A percentile compares a stretch with the other conserved stretches of the same genome.
phyloP scores from a whole-genome alignment of 345 rosid species.

The Raphanus sativus region DNA sequence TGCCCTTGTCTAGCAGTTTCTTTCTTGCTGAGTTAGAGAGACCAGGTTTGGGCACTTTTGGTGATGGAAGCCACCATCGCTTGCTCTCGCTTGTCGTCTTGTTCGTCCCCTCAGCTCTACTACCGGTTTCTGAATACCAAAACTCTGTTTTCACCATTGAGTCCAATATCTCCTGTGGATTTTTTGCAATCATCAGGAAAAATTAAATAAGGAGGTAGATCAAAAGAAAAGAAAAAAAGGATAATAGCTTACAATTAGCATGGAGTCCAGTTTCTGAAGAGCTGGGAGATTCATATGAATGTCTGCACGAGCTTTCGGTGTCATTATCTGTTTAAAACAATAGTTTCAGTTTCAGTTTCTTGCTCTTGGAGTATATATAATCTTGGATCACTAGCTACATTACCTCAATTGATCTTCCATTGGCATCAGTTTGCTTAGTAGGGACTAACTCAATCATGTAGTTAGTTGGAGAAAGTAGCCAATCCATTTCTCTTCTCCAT shows the following conservation, averaged over 20 bases:
- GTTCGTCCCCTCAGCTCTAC: conserved; percentile 76
- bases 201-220: background rate
- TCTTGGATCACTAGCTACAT: background rate
- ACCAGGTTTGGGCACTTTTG: conserved; percentile 79
- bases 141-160: conserved; percentile 85
- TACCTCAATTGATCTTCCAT: conserved; percentile 87
- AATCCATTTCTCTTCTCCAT: conserved; percentile 92
- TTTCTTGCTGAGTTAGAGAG: conserved; percentile 69
- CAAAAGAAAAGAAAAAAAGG: background rate
- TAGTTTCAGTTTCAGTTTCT: conserved; percentile 26
- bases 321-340: conserved; percentile 74
- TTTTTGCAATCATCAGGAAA: background rate
- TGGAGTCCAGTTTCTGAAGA: conserved; percentile 83
- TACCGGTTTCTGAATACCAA: conserved; percentile 86
- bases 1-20: conserved; percentile 57
- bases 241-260: conserved; percentile 69
- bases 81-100: conserved; percentile 68
- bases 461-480: conserved; percentile 91
- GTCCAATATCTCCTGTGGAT: conserved; percentile 72
- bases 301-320: conserved; percentile 90
- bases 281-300: conserved; percentile 95
- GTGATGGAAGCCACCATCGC: conserved; percentile 97
- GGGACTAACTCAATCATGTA: conserved; percentile 97
- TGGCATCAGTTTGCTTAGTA: conserved; percentile 77
- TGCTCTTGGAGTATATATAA: background rate